Percentiles rank a stretch among this genome's conserved stretches.
phyloP scores from a whole-genome alignment of 2,329 filamentous ascomycete genomes.

The Leptographium flavum region DNA sequence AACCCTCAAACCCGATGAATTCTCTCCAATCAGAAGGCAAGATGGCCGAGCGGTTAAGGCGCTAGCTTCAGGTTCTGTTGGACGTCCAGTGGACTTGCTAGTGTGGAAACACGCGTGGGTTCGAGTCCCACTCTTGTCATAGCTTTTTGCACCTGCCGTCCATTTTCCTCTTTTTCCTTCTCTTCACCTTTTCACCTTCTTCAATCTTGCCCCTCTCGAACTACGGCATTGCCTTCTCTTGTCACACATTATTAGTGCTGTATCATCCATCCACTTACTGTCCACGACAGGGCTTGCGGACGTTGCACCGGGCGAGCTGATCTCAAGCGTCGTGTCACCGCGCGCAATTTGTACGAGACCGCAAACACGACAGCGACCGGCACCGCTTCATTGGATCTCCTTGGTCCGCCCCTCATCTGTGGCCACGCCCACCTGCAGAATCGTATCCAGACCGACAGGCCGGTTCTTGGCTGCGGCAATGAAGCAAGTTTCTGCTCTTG shows the following conservation, averaged over 20 bases:
- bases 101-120: slow-evolving; percentile 11
- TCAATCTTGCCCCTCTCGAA: too few relatives aligned
- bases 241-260: too few relatives aligned
- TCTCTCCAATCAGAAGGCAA: background rate
- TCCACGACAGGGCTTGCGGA: background rate
- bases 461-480: background rate
- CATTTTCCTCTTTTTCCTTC: too few relatives aligned
- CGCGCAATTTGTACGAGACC: too few relatives aligned
- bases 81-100: background rate
- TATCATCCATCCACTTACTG: background rate
- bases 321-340: too few relatives aligned
- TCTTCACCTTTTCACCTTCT: too few relatives aligned
- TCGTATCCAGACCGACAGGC: background rate
- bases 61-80: background rate
- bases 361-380: too few relatives aligned
- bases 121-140: slow-evolving; percentile 9
- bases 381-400: too few relatives aligned
- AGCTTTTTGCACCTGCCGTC: too few relatives aligned
- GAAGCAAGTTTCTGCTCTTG: too few relatives aligned
- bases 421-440: background rate
- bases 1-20: slow-evolving; percentile 5
- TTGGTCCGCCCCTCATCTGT: background rate
- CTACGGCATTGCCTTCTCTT: too few relatives aligned
- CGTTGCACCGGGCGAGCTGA: background rate
- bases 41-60: slow-evolving; percentile 3